Conservation (phyloP, 805 yeast species). For the Cyberlindnera euphorbiiphila region DNA sequence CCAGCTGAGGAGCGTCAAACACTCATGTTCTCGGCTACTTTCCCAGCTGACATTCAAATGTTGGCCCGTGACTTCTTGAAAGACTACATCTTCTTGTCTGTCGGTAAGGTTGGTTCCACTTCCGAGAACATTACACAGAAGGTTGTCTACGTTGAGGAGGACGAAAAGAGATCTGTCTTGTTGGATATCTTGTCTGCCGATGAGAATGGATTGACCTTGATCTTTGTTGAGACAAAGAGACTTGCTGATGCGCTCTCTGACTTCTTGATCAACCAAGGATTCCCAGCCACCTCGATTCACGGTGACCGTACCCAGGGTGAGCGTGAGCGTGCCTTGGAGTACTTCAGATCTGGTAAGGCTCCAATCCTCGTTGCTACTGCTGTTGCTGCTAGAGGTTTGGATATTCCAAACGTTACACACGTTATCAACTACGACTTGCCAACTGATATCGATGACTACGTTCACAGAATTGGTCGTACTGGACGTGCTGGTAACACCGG, state of each 20-base stretch:
- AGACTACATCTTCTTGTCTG: conserved; percentile 92
- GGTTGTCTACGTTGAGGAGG: conserved; percentile 86
- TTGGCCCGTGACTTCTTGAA: conserved; percentile 96
- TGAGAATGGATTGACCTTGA: conserved; percentile 81
- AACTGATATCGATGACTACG: conserved; percentile 95
- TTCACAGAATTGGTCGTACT: conserved; percentile 99
- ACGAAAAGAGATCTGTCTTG: conserved; percentile 86
- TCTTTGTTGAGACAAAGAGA: conserved; percentile 97
- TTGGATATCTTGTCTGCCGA: conserved; percentile 82
- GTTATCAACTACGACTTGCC: conserved; percentile 98
- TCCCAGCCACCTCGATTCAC: conserved; percentile 98
- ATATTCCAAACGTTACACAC: conserved; percentile 97
- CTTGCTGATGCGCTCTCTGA: conserved; percentile 96
- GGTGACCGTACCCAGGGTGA: conserved; percentile 98
- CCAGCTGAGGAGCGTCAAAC: conserved; percentile 89
- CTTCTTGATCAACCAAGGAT: conserved; percentile 79
- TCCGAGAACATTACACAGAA: conserved; percentile 97
- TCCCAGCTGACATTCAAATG: conserved; percentile 96
- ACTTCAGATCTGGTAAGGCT: conserved; percentile 88
- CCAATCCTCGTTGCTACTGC: conserved; percentile 98
- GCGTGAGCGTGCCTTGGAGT: conserved; percentile 95
- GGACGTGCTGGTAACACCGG: conserved; percentile 99
- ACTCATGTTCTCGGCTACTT: conserved; percentile 97
- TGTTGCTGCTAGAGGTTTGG: conserved; percentile 99
- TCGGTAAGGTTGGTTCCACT: conserved; percentile 99